These are phyloP conservation scores for Geranium incanum DNA, from an alignment of 441 rosid species.

Conservation along the genomic window DNA sequence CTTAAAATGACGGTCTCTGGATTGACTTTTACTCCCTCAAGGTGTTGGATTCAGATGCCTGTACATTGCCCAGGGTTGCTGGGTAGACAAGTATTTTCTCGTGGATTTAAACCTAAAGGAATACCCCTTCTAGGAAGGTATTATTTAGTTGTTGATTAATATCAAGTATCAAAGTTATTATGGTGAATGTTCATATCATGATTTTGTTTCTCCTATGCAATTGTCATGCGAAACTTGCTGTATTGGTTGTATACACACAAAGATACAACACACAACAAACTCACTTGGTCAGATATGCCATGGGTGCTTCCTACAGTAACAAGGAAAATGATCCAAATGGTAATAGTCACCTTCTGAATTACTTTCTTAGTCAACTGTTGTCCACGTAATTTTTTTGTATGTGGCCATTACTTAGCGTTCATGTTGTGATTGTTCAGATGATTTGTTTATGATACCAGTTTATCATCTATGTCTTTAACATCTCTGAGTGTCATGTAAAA, in stretches of 20 bases:
- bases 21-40: slow-evolving; percentile 46
- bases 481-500: not conserved
- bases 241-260: slow-evolving; percentile 25
- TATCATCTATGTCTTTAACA: not conserved
- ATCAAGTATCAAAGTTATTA: slow-evolving; percentile 13
- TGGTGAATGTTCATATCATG: slow-evolving; percentile 10
- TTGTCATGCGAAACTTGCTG: slow-evolving; percentile 28
- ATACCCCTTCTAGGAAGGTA: slow-evolving; percentile 45
- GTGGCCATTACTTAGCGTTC: not conserved
- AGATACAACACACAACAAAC: slow-evolving; percentile 26
- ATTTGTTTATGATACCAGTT: not conserved
- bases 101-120: slow-evolving; percentile 17
- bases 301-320: slow-evolving; percentile 78
- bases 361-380: not conserved
- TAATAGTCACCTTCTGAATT: slow-evolving; percentile 23
- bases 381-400: not conserved
- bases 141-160: not conserved
- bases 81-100: slow-evolving; percentile 9
- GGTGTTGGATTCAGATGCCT: slow-evolving; percentile 35
- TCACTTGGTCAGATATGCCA: slow-evolving; percentile 44
- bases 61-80: slow-evolving; percentile 20
- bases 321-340: slow-evolving; percentile 52
- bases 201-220: slow-evolving; percentile 11
- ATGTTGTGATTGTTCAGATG: not conserved
- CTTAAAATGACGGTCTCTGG: slow-evolving; percentile 61